Conservation (phyloP, 495 filamentous ascomycete species). For the Penicillium soppii region DNA sequence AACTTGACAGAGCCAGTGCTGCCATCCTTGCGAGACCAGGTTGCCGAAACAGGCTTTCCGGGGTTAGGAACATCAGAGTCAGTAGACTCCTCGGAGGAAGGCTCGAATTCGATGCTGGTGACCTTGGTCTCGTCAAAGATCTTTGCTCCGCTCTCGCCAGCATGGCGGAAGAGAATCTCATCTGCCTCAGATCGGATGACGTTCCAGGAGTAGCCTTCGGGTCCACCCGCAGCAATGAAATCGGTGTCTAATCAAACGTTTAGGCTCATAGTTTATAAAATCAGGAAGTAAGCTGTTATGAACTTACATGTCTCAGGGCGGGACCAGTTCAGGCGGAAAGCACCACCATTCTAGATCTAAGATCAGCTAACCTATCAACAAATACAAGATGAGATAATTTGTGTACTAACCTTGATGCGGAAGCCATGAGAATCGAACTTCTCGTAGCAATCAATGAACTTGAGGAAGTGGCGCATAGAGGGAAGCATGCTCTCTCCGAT, state of each 20-base stretch:
- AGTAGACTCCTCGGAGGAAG: constrained; percentile 26
- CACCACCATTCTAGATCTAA: constrained; percentile 47
- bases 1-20: constrained; percentile 34
- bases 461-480: constrained; percentile 46
- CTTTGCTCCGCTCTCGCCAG: constrained; percentile 42
- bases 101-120: constrained; percentile 12
- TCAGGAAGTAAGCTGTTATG: too few species aligned
- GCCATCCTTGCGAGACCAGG: constrained; percentile 43
- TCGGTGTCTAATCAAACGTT: constrained; percentile 39
- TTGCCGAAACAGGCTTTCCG: constrained; percentile 47
- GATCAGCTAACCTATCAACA: too few species aligned
- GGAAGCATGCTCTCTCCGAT: constrained; percentile 44
- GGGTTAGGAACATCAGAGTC: constrained; percentile 13
- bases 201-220: constrained; percentile 48
- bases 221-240: constrained; percentile 45
- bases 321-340: constrained; percentile 45
- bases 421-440: constrained; percentile 48
- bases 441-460: constrained; percentile 47
- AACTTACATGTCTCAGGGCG: constrained; percentile 23
- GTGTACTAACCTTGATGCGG: constrained; percentile 34
- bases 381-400: too few species aligned
- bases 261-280: too few species aligned
- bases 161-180: constrained; percentile 51
- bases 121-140: constrained; percentile 48
- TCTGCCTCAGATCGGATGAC: constrained; percentile 54